Evolutionary conservation across 768 basidiomycete species (phyloP).

Genomic region (Suillus spraguei): DNA sequence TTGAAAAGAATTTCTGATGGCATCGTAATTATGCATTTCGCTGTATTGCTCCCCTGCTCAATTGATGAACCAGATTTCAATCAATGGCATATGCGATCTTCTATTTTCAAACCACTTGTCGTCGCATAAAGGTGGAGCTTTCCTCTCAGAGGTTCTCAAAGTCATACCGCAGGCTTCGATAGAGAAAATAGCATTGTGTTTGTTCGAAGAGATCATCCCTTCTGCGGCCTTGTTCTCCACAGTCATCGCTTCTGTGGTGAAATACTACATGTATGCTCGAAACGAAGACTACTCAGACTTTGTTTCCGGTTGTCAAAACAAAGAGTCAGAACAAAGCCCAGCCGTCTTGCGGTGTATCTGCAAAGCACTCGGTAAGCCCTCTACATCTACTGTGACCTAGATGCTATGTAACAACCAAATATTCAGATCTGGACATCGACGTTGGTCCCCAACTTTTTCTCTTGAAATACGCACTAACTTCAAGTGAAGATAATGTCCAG

Average conservation of each 20-base stretch:
- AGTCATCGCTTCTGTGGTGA: slow-evolving; percentile 54
- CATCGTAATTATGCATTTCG: slow-evolving; percentile 17
- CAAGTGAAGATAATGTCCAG: slow-evolving; percentile 39
- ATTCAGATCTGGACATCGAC: slow-evolving; percentile 11
- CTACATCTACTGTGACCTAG: background rate
- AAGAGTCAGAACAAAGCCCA: slow-evolving; percentile 23
- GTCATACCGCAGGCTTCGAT: slow-evolving; percentile 13
- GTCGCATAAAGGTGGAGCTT: slow-evolving; percentile 24
- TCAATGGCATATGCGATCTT: slow-evolving; percentile 23
- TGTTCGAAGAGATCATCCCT: slow-evolving; percentile 58
- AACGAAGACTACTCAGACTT: slow-evolving; percentile 39
- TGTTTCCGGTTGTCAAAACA: slow-evolving; percentile 34
- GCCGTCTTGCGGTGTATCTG: slow-evolving; percentile 46
- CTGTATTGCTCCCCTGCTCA: background rate
- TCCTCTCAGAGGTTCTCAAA: slow-evolving; percentile 23
- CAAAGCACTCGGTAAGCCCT: slow-evolving; percentile 47
- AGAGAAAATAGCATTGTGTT: slow-evolving; percentile 45
- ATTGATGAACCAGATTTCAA: slow-evolving; percentile 18
- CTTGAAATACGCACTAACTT: slow-evolving; percentile 37
- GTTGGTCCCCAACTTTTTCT: slow-evolving; percentile 46
- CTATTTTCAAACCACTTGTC: slow-evolving; percentile 23
- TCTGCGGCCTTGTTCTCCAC: slow-evolving; percentile 59
- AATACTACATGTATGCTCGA: slow-evolving; percentile 55
- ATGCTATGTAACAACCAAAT: slow-evolving; percentile 40
- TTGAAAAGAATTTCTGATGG: slow-evolving; percentile 22